These are phyloP conservation scores for Suillus alpinus DNA, from an alignment of 768 basidiomycete species.

Conservation along the genomic window DNA sequence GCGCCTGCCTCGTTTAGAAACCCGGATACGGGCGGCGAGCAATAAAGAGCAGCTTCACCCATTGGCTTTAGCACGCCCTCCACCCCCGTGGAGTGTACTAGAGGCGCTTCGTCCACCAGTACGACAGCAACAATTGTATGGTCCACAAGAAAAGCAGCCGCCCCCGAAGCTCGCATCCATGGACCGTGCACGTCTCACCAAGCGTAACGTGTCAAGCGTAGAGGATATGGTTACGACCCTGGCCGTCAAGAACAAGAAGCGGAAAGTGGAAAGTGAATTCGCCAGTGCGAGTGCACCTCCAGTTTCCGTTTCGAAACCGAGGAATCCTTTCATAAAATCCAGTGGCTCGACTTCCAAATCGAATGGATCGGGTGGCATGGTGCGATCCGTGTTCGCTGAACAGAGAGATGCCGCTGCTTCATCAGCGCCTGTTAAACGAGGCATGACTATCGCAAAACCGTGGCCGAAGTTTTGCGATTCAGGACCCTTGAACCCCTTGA, in stretches of 20 bases:
- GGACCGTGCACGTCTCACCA: constrained; percentile 25
- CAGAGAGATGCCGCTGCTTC: neutral
- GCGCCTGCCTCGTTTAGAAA: neutral
- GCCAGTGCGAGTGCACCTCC: constrained; percentile 7
- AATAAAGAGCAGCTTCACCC: constrained; percentile 15
- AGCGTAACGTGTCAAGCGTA: constrained; percentile 19
- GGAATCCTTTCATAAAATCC: constrained; percentile 22
- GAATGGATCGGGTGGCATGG: neutral
- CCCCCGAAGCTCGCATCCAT: constrained; percentile 10
- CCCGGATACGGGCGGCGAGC: neutral
- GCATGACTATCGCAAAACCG: neutral
- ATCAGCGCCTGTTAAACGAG: neutral
- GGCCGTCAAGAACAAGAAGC: constrained; percentile 13
- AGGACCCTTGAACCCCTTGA: neutral
- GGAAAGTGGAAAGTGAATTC: constrained; percentile 21
- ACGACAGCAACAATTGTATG: neutral
- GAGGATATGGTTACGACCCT: constrained; percentile 19
- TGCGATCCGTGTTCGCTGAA: constrained; percentile 15
- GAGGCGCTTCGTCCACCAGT: neutral
- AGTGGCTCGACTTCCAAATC: neutral
- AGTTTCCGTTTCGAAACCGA: constrained; percentile 4
- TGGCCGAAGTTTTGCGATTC: neutral
- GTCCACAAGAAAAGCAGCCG: neutral
- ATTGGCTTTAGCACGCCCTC: constrained; percentile 25
- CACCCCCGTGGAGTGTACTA: constrained; percentile 24